Evolutionary conservation across 129 eudicot genomes (phyloP).

Genomic region (Artemisia tridentata): DNA sequence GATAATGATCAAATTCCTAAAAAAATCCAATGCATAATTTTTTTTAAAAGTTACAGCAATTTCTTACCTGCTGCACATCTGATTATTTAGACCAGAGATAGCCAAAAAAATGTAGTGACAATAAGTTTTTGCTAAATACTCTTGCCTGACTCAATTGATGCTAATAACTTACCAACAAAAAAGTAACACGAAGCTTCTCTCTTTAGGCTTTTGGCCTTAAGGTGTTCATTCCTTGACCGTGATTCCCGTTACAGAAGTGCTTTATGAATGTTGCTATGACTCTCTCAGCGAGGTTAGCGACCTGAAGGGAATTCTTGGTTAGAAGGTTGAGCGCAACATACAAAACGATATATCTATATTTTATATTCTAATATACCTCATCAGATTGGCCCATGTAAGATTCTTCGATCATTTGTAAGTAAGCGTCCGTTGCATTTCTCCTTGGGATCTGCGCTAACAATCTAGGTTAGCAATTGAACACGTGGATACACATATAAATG

Average conservation of each 20-base stretch:
- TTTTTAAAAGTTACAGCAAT: no score
- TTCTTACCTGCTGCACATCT: no score
- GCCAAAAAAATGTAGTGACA: no score
- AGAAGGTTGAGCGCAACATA: neutral
- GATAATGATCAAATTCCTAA: no score
- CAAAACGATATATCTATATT: neutral
- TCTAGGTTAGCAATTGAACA: neutral
- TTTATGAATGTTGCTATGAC: no score
- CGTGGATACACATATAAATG: neutral
- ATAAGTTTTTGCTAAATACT: no score
- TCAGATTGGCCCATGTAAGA: slow-evolving; percentile 55
- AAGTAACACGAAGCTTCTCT: slow-evolving; percentile 46
- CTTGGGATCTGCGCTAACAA: slow-evolving; percentile 36
- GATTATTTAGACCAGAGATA: no score
- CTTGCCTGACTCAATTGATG: neutral
- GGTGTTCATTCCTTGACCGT: slow-evolving; percentile 42
- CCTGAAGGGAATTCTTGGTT: slow-evolving; percentile 25
- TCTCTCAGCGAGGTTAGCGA: slow-evolving; percentile 40
- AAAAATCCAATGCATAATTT: no score
- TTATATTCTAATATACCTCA: slow-evolving; percentile 35
- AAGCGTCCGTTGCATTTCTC: slow-evolving; percentile 37
- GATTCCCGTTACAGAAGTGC: slow-evolving; percentile 45
- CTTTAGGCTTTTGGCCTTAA: slow-evolving; percentile 39
- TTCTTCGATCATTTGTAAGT: no score
- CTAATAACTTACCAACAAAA: slow-evolving; percentile 37